Evolutionary conservation across 345 rosid genomes (phyloP), one percentile per base, ranked within the genome.

Genomic region (Salix udensis): DNA sequence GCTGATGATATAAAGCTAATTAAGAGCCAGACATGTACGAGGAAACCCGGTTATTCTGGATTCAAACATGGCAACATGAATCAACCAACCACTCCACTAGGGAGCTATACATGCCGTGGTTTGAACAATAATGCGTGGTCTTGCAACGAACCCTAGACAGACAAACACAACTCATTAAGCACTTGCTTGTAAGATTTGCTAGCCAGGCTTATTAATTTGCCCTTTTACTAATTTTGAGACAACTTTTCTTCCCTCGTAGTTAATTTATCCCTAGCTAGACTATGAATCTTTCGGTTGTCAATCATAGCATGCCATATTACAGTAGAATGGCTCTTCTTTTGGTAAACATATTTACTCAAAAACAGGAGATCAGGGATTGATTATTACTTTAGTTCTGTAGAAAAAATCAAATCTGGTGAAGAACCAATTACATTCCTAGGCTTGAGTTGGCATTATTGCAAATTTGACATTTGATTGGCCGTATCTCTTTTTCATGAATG

Each of bases 71-170:
- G 91, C 84, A 86, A 84, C 86, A 85, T 79, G 76, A 8, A 61
- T 23, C 75, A 84, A 75, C 78, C 86, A 87, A 89, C 92, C 72
- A 85, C 87, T 84, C 91, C 94, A 85, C 91, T 83, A 83, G 69
- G 67, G 62, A 34, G 34, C n/a, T n/a, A 13, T 5, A 70, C 46
- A 61, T 65, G 60, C 72, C 72, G 77, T 79, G 73, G 74, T 68
- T 62, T 74, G 18, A 62, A 12, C 67, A 62, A 64, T 70, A 34
- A 74, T 64, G 24, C 19, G 42, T 61, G 69, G 50, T 67, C 50
- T 78, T 81, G 66, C 53, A 53, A 24, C 64, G 42, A 76, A 71
- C 71, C 39, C 15, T 48, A 70, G 68, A 78, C 78, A 75, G 87
- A 81, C 88, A 89, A 84, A 76, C 76, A 82, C 86, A 84, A 83